These are phyloP conservation scores for Parastagonospora nodorum DNA, from an alignment of 2,329 filamentous ascomycete species.

Conservation along the genomic window DNA sequence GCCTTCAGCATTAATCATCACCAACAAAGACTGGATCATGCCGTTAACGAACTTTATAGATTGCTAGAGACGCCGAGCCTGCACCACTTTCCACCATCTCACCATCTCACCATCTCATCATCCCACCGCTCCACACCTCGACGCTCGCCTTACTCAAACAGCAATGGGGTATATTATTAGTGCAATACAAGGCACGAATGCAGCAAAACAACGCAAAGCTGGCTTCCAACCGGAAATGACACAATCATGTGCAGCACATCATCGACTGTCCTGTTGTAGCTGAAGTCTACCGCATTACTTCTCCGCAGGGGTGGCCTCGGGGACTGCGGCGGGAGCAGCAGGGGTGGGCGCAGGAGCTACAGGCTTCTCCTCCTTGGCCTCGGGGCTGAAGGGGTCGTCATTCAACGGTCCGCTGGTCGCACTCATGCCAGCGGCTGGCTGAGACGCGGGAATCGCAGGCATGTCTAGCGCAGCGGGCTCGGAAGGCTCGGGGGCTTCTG, in stretches of 20 bases:
- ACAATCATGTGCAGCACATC: no score
- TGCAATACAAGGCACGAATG: conserved; percentile 19
- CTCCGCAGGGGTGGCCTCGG: conserved; percentile 14
- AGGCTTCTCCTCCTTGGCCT: conserved; percentile 24
- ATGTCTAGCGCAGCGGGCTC: conserved; percentile 18
- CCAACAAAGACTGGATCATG: no score
- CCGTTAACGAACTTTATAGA: neutral
- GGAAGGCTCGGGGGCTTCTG: conserved; percentile 19
- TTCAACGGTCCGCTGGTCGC: conserved; percentile 46
- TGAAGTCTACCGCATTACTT: conserved; percentile 14
- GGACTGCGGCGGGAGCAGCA: conserved; percentile 10
- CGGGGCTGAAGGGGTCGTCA: conserved; percentile 36
- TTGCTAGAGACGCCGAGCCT: conserved; percentile 1
- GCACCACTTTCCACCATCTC: no score
- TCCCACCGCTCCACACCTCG: conserved; percentile 2
- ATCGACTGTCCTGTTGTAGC: no score
- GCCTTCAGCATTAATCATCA: no score
- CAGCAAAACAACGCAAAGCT: conserved; percentile 5
- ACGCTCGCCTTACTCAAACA: conserved; percentile 17
- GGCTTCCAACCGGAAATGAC: no score
- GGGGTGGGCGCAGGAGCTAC: conserved; percentile 14
- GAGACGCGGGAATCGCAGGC: conserved; percentile 30
- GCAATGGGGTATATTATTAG: conserved; percentile 44
- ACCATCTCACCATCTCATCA: neutral
- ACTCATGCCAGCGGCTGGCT: conserved; percentile 45